Conservation (phyloP, 169 alveolate genomes). For the Plasmodium blacklocki region DNA sequence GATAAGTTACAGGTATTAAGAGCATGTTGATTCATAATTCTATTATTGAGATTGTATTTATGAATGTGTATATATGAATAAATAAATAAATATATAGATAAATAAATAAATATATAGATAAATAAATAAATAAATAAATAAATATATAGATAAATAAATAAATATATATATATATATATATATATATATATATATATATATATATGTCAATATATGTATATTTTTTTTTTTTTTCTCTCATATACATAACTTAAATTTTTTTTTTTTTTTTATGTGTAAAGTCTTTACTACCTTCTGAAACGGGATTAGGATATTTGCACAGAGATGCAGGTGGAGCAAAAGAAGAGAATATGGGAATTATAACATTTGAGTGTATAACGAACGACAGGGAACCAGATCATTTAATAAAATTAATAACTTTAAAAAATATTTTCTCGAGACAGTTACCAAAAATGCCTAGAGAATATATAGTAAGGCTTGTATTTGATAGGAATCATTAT, state of each 20-base stretch:
- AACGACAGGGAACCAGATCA: constrained; percentile 94
- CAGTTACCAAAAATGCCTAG: constrained; percentile 99
- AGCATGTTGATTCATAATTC: not conserved
- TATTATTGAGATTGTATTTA: no score
- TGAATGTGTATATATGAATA: no score
- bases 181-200: not conserved
- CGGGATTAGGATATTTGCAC: constrained; percentile 92
- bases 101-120: no score
- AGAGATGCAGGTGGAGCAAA: constrained; percentile 94
- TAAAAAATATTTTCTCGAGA: constrained; percentile 95
- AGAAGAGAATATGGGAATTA: constrained; percentile 92
- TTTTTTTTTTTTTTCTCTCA: not conserved
- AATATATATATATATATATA: not conserved
- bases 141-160: no score
- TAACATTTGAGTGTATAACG: constrained; percentile 92
- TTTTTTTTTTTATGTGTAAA: constrained; percentile 25
- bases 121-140: no score
- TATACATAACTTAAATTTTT: not conserved
- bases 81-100: no score
- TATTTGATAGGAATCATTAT: constrained; percentile 97
- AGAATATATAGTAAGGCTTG: constrained; percentile 97
- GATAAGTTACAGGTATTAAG: constrained; percentile 45
- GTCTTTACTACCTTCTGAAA: constrained; percentile 90
- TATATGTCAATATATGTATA: not conserved
- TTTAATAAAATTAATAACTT: constrained; percentile 91